A percentile compares a stretch with the other conserved stretches of the same genome.
phyloP scores from a whole-genome alignment of 306 rosid species.

The Cucumis cinereus region DNA sequence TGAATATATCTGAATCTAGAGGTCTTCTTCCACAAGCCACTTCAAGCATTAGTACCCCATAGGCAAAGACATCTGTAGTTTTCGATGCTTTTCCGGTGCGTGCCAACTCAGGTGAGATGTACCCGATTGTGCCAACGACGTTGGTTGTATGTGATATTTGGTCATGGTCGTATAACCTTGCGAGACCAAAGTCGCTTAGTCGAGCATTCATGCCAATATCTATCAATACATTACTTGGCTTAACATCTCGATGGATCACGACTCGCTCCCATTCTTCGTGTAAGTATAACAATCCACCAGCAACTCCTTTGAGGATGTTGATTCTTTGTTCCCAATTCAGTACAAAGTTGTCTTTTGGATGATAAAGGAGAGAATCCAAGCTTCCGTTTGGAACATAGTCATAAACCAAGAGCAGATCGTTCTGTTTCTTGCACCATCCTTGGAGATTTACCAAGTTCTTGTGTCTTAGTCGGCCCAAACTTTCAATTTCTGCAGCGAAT shows the following conservation, averaged over 20 bases:
- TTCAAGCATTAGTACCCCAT: constrained; percentile 56
- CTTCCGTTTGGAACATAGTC: constrained; percentile 55
- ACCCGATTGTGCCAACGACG: constrained; percentile 69
- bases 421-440: constrained; percentile 74
- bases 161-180: constrained; percentile 51
- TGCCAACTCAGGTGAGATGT: constrained; percentile 56
- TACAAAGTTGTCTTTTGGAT: constrained; percentile 15
- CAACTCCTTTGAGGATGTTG: constrained; percentile 46
- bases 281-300: constrained; percentile 48
- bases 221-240: constrained; percentile 47
- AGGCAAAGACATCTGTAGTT: constrained; percentile 49
- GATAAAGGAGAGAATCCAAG: constrained; percentile 32
- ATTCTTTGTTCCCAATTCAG: constrained; percentile 44
- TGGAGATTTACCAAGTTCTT: constrained; percentile 65
- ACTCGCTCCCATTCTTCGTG: constrained; percentile 73
- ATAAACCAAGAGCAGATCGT: constrained; percentile 44
- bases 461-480: constrained; percentile 63
- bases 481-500: constrained; percentile 66
- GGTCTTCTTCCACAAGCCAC: constrained; percentile 47
- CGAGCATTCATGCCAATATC: constrained; percentile 35
- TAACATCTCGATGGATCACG: constrained; percentile 58
- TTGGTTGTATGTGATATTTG: constrained; percentile 46
- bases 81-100: constrained; percentile 45
- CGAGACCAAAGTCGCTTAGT: constrained; percentile 64
- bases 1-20: constrained; percentile 20